phyloP scores from a whole-genome alignment of 2,329 filamentous ascomycete species.

The Hymenoscyphus fraxineus region DNA sequence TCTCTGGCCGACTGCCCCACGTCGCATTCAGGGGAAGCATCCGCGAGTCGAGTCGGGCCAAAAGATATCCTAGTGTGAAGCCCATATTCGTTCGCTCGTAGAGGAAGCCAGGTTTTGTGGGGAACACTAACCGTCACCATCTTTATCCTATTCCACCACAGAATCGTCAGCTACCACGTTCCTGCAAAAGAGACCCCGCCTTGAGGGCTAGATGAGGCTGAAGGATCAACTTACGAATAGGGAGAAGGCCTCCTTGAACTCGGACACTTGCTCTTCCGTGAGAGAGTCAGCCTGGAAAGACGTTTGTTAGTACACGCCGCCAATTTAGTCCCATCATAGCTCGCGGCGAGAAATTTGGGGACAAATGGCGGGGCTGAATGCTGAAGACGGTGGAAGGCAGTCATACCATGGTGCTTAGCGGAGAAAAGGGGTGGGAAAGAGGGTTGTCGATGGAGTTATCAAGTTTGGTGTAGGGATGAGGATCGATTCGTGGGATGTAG shows the following conservation, averaged over 20 bases:
- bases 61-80: neutral
- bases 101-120: neutral
- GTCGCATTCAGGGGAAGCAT: constrained; percentile 2
- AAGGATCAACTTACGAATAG: constrained; percentile 78
- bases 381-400: constrained; percentile 9
- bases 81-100: neutral
- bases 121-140: constrained; percentile 75
- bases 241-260: constrained; percentile 99
- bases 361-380: constrained; percentile 26
- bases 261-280: constrained; percentile 99
- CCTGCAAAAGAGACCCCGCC: constrained; percentile 14
- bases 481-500: neutral
- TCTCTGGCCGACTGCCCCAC: constrained; percentile 6
- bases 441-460: constrained; percentile 5
- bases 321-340: constrained; percentile 9
- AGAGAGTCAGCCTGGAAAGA: constrained; percentile 81
- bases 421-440: constrained; percentile 10
- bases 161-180: constrained; percentile 29
- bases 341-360: constrained; percentile 15
- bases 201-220: constrained; percentile 17
- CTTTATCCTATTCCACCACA: constrained; percentile 64
- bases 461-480: neutral
- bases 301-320: constrained; percentile 27
- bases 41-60: neutral
- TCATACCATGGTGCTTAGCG: constrained; percentile 25